Percentiles rank a stretch among this genome's conserved stretches.
Conservation (phyloP, 1,284 basidiomycete species). For the Naganishia cerealis region DNA sequence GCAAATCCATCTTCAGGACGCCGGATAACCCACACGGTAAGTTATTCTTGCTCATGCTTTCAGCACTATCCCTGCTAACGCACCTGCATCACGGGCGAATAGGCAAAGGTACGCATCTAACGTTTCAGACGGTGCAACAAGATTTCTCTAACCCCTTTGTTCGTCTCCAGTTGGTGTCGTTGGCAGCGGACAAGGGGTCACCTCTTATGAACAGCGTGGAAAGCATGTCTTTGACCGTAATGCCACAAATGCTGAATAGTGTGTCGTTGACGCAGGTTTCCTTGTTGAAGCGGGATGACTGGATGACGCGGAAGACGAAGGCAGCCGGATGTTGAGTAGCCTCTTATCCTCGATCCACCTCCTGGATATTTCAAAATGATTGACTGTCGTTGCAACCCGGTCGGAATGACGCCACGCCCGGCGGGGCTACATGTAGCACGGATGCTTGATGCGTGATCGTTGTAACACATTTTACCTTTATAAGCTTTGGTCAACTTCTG, state of each 20-base stretch:
- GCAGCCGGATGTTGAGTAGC: slow-evolving; percentile 20
- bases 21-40: slow-evolving; percentile 87
- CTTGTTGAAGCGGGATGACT: background rate
- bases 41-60: slow-evolving; percentile 56
- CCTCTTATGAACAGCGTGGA: slow-evolving; percentile 64
- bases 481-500: too few relatives aligned
- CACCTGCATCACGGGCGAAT: background rate
- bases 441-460: background rate
- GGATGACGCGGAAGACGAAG: background rate
- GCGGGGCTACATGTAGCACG: background rate
- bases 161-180: slow-evolving; percentile 77
- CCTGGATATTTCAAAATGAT: slow-evolving; percentile 7
- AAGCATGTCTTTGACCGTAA: slow-evolving; percentile 31
- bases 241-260: slow-evolving; percentile 24
- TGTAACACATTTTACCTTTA: background rate
- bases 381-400: slow-evolving; percentile 3
- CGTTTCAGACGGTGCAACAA: slow-evolving; percentile 8
- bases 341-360: slow-evolving; percentile 15
- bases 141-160: slow-evolving; percentile 9
- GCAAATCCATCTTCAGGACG: slow-evolving; percentile 93
- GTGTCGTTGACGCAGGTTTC: slow-evolving; percentile 16
- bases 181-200: slow-evolving; percentile 90
- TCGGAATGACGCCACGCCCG: background rate
- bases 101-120: slow-evolving; percentile 37
- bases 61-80: background rate